Evolutionary conservation across 2,329 filamentous ascomycete genomes (phyloP).

Genomic region (Dactylonectria estremocensis): DNA sequence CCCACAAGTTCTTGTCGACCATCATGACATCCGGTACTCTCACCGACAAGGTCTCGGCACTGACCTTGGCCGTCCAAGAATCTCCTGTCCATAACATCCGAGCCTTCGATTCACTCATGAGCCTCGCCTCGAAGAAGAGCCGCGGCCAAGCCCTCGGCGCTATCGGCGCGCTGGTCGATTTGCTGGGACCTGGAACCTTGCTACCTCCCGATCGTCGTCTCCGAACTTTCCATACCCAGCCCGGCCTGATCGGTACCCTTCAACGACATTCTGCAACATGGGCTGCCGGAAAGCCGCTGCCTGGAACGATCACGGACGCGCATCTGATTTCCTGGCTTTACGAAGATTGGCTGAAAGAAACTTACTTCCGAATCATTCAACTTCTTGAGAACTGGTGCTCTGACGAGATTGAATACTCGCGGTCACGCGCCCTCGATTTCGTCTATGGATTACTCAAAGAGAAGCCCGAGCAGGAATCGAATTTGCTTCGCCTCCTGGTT

Average conservation of each 20-base stretch:
- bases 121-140: constrained; percentile 91
- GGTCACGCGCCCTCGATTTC: constrained; percentile 89
- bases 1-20: constrained; percentile 95
- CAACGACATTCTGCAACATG: constrained; percentile 75
- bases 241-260: constrained; percentile 80
- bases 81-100: constrained; percentile 94
- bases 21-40: constrained; percentile 98
- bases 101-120: constrained; percentile 87
- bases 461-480: constrained; percentile 97
- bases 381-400: constrained; percentile 93
- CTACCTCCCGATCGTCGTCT: constrained; percentile 88
- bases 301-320: constrained; percentile 79
- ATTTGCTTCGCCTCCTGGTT: constrained; percentile 89
- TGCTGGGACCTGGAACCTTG: constrained; percentile 90
- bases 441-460: constrained; percentile 93
- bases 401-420: constrained; percentile 95
- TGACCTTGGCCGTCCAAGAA: constrained; percentile 95
- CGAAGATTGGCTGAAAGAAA: constrained; percentile 95
- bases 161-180: constrained; percentile 93
- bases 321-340: constrained; percentile 92
- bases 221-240: constrained; percentile 84
- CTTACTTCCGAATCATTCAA: constrained; percentile 94
- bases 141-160: constrained; percentile 93
- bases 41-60: constrained; percentile 95
- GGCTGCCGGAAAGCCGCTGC: constrained; percentile 79